Percentiles rank a stretch among this genome's conserved stretches.
phyloP scores from a whole-genome alignment of 129 eudicot species.

The Centrapalus pauciflorus region DNA sequence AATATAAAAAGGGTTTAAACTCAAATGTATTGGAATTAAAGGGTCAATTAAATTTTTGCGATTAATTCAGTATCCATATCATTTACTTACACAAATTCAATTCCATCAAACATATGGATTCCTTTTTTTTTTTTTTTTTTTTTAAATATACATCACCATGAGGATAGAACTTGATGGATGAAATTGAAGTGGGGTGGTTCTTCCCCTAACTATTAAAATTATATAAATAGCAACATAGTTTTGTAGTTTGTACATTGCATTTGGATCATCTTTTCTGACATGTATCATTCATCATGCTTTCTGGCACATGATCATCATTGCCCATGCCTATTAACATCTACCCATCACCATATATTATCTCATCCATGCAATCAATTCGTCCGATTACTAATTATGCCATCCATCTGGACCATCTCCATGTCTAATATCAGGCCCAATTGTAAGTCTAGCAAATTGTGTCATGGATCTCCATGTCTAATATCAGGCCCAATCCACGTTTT shows the following conservation, averaged over 20 bases:
- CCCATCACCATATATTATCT: conserved; percentile 15
- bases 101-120: background rate
- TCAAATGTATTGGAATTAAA: too few species aligned
- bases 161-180: background rate
- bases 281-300: conserved; percentile 23
- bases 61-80: too few species aligned
- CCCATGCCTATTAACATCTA: conserved; percentile 27
- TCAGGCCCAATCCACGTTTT: background rate
- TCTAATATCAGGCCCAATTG: too few species aligned
- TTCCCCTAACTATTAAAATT: conserved; percentile 7
- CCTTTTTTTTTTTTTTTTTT: too few species aligned
- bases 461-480: background rate
- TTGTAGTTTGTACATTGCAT: conserved; percentile 29
- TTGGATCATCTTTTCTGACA: conserved; percentile 26
- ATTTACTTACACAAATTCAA: background rate
- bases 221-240: background rate
- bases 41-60: too few species aligned
- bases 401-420: too few species aligned
- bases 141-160: conserved; percentile 14
- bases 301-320: conserved; percentile 14
- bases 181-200: conserved; percentile 11
- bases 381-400: too few species aligned
- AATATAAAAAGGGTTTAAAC: too few species aligned
- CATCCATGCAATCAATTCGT: conserved; percentile 19
- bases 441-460: too few species aligned